These are phyloP conservation scores for Paraphoma sp. DNA, from an alignment of 2,329 filamentous ascomycete species.

Conservation along the genomic window DNA sequence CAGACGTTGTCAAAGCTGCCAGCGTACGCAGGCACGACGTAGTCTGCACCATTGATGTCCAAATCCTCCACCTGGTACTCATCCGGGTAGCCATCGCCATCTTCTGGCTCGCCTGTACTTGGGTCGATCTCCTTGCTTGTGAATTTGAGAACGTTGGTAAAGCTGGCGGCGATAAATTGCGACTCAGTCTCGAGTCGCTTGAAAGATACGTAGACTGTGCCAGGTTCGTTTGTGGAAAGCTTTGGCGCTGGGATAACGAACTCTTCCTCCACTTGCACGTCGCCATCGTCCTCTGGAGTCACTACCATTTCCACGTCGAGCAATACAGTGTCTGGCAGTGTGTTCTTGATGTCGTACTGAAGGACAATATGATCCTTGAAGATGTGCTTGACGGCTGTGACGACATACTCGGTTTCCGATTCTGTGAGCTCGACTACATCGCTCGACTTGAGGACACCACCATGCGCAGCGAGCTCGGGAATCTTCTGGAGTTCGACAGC, in stretches of 20 bases:
- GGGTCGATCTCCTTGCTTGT: slow-evolving; percentile 98
- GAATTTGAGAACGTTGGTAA: slow-evolving; percentile 94
- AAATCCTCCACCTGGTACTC: slow-evolving; percentile 97
- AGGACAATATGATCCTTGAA: slow-evolving; percentile 97
- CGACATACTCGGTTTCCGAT: slow-evolving; percentile 96
- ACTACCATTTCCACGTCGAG: slow-evolving; percentile 69
- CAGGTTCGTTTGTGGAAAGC: slow-evolving; percentile 83
- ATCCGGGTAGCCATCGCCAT: slow-evolving; percentile 85
- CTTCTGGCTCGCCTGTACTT: slow-evolving; percentile 89
- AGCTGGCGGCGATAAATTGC: slow-evolving; percentile 78
- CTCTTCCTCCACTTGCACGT: slow-evolving; percentile 73
- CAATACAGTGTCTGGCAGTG: slow-evolving; percentile 75
- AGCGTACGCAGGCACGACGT: slow-evolving; percentile 90
- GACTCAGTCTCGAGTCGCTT: slow-evolving; percentile 78
- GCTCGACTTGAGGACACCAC: slow-evolving; percentile 90
- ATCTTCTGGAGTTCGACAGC: slow-evolving; percentile 86
- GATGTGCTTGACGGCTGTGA: slow-evolving; percentile 91
- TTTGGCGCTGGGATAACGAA: slow-evolving; percentile 91
- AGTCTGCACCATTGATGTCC: slow-evolving; percentile 89
- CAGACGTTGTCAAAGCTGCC: slow-evolving; percentile 95
- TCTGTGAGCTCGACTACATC: slow-evolving; percentile 88
- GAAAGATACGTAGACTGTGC: slow-evolving; percentile 95
- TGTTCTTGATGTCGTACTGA: slow-evolving; percentile 98
- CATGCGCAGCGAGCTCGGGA: slow-evolving; percentile 89
- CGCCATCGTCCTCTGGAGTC: slow-evolving; percentile 83